A percentile compares a stretch with the other conserved stretches of the same genome.
Conservation (phyloP, 2,329 filamentous ascomycete genomes). For the Pestalotiopsis sp. region DNA sequence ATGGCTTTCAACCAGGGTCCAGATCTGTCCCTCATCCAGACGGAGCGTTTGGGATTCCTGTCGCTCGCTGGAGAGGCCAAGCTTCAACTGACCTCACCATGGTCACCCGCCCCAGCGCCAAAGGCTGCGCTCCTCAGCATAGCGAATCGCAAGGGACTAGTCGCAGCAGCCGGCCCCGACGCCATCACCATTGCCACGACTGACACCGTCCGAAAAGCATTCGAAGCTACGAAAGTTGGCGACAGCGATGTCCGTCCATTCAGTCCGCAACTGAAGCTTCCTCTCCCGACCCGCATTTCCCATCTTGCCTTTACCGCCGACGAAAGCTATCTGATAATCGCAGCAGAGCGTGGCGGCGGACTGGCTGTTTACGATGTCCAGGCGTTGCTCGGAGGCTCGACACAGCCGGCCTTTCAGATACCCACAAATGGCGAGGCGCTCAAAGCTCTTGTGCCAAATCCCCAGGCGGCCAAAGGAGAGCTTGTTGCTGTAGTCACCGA, state of each 20-base stretch:
- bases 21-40: conserved; percentile 77
- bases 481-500: conserved; percentile 80
- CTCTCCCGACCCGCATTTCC: conserved; percentile 75
- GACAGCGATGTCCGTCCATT: conserved; percentile 72
- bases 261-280: conserved; percentile 71
- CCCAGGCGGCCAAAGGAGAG: conserved; percentile 70
- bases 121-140: conserved; percentile 84
- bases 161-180: conserved; percentile 87
- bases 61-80: conserved; percentile 80
- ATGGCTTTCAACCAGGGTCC: conserved; percentile 52
- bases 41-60: conserved; percentile 85
- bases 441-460: conserved; percentile 78
- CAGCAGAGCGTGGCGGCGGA: conserved; percentile 79
- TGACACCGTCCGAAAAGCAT: conserved; percentile 75
- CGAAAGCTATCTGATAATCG: conserved; percentile 81
- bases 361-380: conserved; percentile 82
- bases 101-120: conserved; percentile 74
- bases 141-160: conserved; percentile 76
- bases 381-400: conserved; percentile 65
- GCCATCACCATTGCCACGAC: conserved; percentile 76
- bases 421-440: conserved; percentile 75
- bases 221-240: conserved; percentile 60
- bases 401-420: conserved; percentile 73
- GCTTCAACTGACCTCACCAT: conserved; percentile 77
- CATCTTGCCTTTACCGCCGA: conserved; percentile 92